Evolutionary conservation across 495 filamentous ascomycete genomes (phyloP).

Genomic region (Aspergillus wentii): DNA sequence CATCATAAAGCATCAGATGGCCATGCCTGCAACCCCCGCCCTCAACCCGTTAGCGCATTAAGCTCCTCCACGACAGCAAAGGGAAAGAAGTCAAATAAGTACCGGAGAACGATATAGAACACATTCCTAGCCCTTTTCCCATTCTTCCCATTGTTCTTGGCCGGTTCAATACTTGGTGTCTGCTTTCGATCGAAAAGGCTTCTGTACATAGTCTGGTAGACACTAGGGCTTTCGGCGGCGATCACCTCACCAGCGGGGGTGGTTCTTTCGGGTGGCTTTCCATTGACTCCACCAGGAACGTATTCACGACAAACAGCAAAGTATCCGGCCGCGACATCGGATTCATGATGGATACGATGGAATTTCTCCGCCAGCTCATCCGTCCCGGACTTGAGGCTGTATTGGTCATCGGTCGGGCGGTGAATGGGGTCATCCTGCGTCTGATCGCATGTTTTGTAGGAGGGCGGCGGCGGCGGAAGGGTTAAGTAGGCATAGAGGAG

Average conservation of each 20-base stretch:
- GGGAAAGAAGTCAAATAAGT: constrained; percentile 17
- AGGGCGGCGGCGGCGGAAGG: constrained; percentile 44
- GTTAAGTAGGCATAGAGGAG: constrained; percentile 66
- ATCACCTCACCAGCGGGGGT: constrained; percentile 71
- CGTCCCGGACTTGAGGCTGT: constrained; percentile 43
- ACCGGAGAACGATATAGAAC: constrained; percentile 92
- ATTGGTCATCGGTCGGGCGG: constrained; percentile 41
- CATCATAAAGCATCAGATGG: constrained; percentile 96
- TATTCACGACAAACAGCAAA: constrained; percentile 95
- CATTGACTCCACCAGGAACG: constrained; percentile 83
- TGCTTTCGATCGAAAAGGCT: constrained; percentile 90
- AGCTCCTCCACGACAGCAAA: neutral
- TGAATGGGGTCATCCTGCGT: constrained; percentile 15
- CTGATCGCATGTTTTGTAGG: constrained; percentile 36
- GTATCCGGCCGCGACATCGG: constrained; percentile 87
- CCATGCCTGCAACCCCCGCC: constrained; percentile 85
- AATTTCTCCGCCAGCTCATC: constrained; percentile 51
- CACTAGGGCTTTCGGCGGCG: constrained; percentile 75
- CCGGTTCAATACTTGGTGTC: constrained; percentile 41
- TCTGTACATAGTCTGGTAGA: constrained; percentile 97
- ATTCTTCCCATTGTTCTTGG: constrained; percentile 50
- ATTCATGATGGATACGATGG: constrained; percentile 56
- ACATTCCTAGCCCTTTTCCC: constrained; percentile 76
- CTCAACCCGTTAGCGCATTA: neutral
- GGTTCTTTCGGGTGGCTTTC: constrained; percentile 79